Percentiles rank a stretch among this genome's conserved stretches.
Evolutionary conservation across 805 yeast species (phyloP).

Genomic region (Saturnispora sekii): DNA sequence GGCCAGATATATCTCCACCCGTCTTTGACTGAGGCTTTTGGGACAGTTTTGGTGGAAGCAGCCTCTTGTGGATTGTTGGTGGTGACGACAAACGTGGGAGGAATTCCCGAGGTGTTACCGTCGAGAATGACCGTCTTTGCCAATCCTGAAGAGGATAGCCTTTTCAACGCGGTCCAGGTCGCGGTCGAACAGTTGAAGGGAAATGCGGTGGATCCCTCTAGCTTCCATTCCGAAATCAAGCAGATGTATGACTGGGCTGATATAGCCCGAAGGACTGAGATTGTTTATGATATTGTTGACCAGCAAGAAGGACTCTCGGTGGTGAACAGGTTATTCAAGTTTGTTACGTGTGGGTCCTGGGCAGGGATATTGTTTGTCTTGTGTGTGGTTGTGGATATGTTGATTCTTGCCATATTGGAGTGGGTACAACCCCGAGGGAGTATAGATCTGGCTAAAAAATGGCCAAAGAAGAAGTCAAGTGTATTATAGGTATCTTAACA

Average conservation of each 20-base stretch:
- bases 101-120: slow-evolving; percentile 94
- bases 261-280: slow-evolving; percentile 78
- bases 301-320: slow-evolving; percentile 29
- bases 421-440: slow-evolving; percentile 55
- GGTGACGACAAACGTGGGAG: slow-evolving; percentile 94
- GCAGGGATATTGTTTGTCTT: slow-evolving; percentile 79
- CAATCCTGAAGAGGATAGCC: slow-evolving; percentile 73
- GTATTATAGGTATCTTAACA: no score
- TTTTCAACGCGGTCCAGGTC: slow-evolving; percentile 59
- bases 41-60: slow-evolving; percentile 94
- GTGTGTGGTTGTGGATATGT: slow-evolving; percentile 71
- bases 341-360: slow-evolving; percentile 67
- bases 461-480: slow-evolving; percentile 42
- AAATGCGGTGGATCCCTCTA: slow-evolving; percentile 55
- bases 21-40: slow-evolving; percentile 93
- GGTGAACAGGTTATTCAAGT: slow-evolving; percentile 48
- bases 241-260: slow-evolving; percentile 88
- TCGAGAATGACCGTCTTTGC: slow-evolving; percentile 89
- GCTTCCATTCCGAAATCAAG: slow-evolving; percentile 68
- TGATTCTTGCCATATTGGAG: slow-evolving; percentile 55
- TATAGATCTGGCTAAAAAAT: slow-evolving; percentile 71
- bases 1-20: slow-evolving; percentile 95
- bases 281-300: slow-evolving; percentile 50
- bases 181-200: slow-evolving; percentile 57
- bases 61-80: slow-evolving; percentile 92